Evolutionary conservation across 306 rosid genomes (phyloP), one percentile per base, ranked within the genome.

Genomic region (Macrotyloma uniflorum): DNA sequence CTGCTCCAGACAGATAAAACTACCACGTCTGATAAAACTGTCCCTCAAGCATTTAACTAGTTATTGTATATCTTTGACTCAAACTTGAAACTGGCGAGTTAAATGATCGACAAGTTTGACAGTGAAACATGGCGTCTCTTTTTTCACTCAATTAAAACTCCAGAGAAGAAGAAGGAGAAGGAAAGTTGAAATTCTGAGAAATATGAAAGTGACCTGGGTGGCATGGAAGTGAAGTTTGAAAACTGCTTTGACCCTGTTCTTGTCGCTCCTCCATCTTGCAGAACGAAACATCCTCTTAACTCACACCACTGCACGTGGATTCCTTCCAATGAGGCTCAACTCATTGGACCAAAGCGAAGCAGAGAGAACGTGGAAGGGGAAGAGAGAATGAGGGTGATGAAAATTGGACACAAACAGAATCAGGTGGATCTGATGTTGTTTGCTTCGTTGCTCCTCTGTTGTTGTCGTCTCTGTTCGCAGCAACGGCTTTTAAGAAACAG

Each of bases 261-360:
- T 95, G 64, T 95, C 98, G 83, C 86, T 86, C 80, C 91, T 91
- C 99, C 99, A 91, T 87, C 91, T 88, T 63, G 93, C 83, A 73
- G 98, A 77, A 87, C 88, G 96, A 84, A 95, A 93, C 99, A 95
- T 95, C 16, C 67, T 59, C 11, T 33, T 62, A 24, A 47, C 51
- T 74, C 65, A 61, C 68, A 51, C 38, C 82, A 76, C 76, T 28
- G 40, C 40, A 61, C 42, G 67, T 59, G 67, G 74, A 79, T 58
- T 28, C 6, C 8, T 68, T 47, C 88, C 88, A 87, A 85, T 86
- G 76, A 68, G 76, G 64, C 54, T 80, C 26, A 81, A 77, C 67
- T 61, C 85, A 71, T 51, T 40, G 24, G 53, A 14, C 5, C 15
- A 63, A 83, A 75, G 67, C 33, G 13, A 38, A 35, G 64, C 57